Evolutionary conservation across 192 early-diverging fungal species (phyloP).

Genomic region (Coemansia sp.): DNA sequence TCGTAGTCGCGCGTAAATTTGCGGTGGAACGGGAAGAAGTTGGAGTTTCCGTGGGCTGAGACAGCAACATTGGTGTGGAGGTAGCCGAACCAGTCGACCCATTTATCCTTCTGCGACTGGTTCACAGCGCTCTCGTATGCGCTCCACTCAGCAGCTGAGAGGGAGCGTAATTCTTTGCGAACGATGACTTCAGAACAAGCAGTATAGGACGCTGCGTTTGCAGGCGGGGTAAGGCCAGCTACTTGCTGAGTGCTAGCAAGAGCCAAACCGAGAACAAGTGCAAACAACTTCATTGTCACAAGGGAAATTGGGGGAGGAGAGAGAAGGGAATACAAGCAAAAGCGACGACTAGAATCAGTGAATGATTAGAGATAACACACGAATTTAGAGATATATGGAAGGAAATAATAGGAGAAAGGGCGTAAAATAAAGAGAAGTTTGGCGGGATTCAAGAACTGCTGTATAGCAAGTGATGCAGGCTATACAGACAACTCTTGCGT

Average conservation of each 20-base stretch:
- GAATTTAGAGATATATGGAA: neutral
- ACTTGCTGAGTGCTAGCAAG: conserved; percentile 12
- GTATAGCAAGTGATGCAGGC: conserved; percentile 3
- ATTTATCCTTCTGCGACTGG: conserved; percentile 26
- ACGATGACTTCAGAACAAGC: conserved; percentile 24
- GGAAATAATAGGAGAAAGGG: neutral
- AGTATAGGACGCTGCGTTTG: conserved; percentile 24
- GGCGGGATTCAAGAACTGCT: neutral
- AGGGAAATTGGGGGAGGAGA: too few relatives aligned
- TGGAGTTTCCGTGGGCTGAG: conserved; percentile 35
- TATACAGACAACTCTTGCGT: conserved; percentile 1
- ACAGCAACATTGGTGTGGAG: conserved; percentile 34
- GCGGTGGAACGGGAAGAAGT: conserved; percentile 58
- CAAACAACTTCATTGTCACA: conserved; percentile 34
- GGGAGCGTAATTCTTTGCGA: conserved; percentile 52
- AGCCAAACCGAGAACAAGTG: conserved; percentile 30
- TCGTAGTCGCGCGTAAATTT: conserved; percentile 56
- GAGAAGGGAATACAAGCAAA: neutral
- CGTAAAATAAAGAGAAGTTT: neutral
- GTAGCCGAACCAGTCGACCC: conserved; percentile 52
- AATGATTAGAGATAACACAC: neutral
- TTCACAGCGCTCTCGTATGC: conserved; percentile 37
- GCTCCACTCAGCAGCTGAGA: conserved; percentile 42
- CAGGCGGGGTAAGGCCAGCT: conserved; percentile 19
- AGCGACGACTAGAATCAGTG: neutral